phyloP scores from a whole-genome alignment of 177 flowering plant genomes.

The Telopea speciosissima region DNA sequence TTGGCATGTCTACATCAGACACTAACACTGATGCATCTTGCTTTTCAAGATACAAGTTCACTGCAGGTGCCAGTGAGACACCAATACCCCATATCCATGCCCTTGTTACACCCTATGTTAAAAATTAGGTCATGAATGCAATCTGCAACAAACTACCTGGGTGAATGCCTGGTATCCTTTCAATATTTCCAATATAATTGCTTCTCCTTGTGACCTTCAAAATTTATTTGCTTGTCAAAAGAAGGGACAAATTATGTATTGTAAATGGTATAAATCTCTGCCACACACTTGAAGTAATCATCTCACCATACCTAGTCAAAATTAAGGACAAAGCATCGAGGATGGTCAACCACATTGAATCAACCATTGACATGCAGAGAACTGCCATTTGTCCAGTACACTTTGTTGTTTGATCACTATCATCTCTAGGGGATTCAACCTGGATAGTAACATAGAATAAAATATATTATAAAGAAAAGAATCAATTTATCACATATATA shows the following conservation, averaged over 20 bases:
- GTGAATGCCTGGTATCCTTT: constrained; percentile 99
- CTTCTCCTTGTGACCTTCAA: constrained; percentile 97
- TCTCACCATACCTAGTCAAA: constrained; percentile 58
- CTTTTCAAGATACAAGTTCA: too few species aligned
- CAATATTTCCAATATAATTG: constrained; percentile 85
- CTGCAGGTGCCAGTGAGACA: too few species aligned
- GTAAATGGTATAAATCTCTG: neutral
- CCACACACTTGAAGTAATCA: neutral
- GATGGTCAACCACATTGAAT: constrained; percentile 89
- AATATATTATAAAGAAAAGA: neutral
- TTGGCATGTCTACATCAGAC: too few species aligned
- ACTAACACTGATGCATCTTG: too few species aligned
- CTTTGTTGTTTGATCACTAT: constrained; percentile 45
- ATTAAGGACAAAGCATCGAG: constrained; percentile 92
- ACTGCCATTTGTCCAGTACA: constrained; percentile 68
- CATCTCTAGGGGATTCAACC: constrained; percentile 91
- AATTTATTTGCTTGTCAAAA: constrained; percentile 6
- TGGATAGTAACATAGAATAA: constrained; percentile 25
- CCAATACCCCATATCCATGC: neutral
- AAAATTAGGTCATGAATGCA: neutral
- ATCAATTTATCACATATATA: neutral
- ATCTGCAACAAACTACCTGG: constrained; percentile 48
- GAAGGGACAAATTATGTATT: neutral
- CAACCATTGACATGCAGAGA: constrained; percentile 91
- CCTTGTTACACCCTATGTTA: neutral